Conservation (phyloP, 169 alveolate species). For the Eimeria maxima region DNA sequence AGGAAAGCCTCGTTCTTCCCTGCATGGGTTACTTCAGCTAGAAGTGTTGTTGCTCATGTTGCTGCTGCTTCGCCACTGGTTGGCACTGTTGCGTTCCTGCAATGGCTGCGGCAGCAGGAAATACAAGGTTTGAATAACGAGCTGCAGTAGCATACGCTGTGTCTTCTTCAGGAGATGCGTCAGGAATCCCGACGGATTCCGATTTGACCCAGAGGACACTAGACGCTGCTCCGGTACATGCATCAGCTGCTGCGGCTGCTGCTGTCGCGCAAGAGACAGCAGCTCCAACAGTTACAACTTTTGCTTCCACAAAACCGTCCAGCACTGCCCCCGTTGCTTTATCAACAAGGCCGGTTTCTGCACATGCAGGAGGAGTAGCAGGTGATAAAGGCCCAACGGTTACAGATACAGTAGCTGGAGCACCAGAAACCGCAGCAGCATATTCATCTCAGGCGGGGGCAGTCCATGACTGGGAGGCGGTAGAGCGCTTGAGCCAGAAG, state of each 20-base stretch:
- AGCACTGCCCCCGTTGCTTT: not conserved
- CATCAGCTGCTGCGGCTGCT: not conserved
- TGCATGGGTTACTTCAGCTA: not conserved
- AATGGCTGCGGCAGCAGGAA: not conserved
- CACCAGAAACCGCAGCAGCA: conserved; percentile 22
- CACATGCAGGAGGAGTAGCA: not conserved
- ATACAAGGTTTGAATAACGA: not conserved
- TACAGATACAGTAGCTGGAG: conserved; percentile 10
- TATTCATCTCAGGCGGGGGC: not conserved
- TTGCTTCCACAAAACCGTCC: not conserved
- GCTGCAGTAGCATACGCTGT: not conserved
- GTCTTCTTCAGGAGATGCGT: not conserved
- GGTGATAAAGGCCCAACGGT: not conserved
- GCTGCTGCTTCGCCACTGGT: conserved; percentile 10
- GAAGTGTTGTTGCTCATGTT: not conserved
- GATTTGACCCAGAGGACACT: not conserved
- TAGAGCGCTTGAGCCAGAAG: conserved; percentile 55
- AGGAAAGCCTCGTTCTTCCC: not conserved
- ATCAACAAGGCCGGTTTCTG: not conserved
- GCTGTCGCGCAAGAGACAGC: not conserved
- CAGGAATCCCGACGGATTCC: not conserved
- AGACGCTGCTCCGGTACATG: not conserved
- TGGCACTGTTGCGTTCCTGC: not conserved
- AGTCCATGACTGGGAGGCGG: conserved; percentile 55
- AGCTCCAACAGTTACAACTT: not conserved